phyloP scores from a whole-genome alignment of 257 asterid genomes.

The Gentiana macrophylla region DNA sequence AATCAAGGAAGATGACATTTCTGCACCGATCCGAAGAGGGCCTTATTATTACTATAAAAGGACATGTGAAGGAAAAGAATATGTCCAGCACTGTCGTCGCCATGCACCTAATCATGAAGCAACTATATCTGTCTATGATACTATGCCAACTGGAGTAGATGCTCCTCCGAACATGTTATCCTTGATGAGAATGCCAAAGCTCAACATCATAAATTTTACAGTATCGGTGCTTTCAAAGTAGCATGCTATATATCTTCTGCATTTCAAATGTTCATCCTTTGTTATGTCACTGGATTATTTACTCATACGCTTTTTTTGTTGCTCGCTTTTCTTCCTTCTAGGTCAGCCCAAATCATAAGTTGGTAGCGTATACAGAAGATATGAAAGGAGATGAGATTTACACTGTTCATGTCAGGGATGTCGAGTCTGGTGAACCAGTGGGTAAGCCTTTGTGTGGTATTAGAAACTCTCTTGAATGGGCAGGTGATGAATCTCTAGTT shows the following conservation, averaged over 20 bases:
- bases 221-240: constrained; percentile 66
- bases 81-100: constrained; percentile 68
- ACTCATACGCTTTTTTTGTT: constrained; percentile 2
- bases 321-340: constrained; percentile 17
- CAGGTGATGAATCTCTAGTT: constrained; percentile 70
- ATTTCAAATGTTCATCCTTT: not conserved
- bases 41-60: constrained; percentile 70
- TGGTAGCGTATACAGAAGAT: constrained; percentile 91
- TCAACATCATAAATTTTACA: constrained; percentile 49
- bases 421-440: constrained; percentile 57
- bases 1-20: constrained; percentile 81
- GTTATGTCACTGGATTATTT: not conserved
- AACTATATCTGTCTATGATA: constrained; percentile 58
- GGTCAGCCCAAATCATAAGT: constrained; percentile 75
- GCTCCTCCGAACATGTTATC: constrained; percentile 81
- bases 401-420: constrained; percentile 67
- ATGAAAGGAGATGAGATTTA: constrained; percentile 87
- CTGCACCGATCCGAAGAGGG: constrained; percentile 64
- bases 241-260: constrained; percentile 12
- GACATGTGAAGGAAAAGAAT: constrained; percentile 87
- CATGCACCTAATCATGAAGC: constrained; percentile 33
- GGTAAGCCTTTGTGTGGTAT: constrained; percentile 65
- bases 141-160: constrained; percentile 73
- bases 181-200: constrained; percentile 88
- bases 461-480: constrained; percentile 70